Conservation (phyloP, 352 stramenopile genomes). For the Globisporangium spinosum region DNA sequence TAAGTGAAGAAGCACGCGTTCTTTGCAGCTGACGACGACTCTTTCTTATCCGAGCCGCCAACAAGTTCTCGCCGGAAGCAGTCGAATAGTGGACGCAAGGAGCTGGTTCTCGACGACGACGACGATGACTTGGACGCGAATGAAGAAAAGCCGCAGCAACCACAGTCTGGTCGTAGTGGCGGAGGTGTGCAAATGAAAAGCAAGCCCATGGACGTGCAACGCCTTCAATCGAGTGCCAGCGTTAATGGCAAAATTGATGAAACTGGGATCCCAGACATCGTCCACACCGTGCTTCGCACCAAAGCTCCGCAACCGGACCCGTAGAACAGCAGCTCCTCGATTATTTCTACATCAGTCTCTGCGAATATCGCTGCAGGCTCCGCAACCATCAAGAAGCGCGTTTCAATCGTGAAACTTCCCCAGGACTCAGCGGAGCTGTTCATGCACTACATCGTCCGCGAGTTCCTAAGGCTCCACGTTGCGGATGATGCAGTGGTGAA, state of each 20-base stretch:
- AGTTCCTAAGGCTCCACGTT: constrained; percentile 49
- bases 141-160: not conserved
- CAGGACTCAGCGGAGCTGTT: constrained; percentile 23
- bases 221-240: not conserved
- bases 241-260: constrained; percentile 7
- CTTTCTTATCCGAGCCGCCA: not conserved
- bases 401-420: constrained; percentile 5
- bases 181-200: not conserved
- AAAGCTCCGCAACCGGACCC: constrained; percentile 4
- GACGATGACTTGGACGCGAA: constrained; percentile 6
- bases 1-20: constrained; percentile 26
- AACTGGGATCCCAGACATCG: constrained; percentile 7
- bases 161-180: not conserved
- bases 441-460: constrained; percentile 53
- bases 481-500: constrained; percentile 30
- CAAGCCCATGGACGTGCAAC: not conserved
- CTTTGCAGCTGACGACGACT: constrained; percentile 22
- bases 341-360: not conserved
- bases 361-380: not conserved
- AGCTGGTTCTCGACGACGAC: constrained; percentile 27
- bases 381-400: constrained; percentile 8
- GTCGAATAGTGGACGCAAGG: constrained; percentile 11
- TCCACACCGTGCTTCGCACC: constrained; percentile 16
- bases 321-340: not conserved
- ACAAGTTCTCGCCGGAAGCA: constrained; percentile 22